phyloP scores from a whole-genome alignment of 2,329 filamentous ascomycete genomes.

The Fusarium burgessii region DNA sequence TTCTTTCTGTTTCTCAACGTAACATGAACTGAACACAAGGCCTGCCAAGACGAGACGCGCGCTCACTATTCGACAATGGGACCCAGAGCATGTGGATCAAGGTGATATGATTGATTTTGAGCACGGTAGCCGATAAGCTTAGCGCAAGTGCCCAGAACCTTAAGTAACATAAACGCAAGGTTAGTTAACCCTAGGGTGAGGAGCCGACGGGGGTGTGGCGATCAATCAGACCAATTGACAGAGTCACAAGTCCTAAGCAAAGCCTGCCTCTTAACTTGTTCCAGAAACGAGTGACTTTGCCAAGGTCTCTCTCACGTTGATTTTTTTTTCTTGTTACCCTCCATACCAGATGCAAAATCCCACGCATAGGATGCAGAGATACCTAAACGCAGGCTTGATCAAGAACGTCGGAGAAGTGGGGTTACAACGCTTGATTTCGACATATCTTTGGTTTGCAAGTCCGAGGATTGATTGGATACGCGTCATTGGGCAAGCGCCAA shows the following conservation, averaged over 20 bases:
- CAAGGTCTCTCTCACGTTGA: slow-evolving; percentile 6
- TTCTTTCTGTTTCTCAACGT: slow-evolving; percentile 11
- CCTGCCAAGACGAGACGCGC: slow-evolving; percentile 17
- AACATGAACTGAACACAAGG: slow-evolving; percentile 8
- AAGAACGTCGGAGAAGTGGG: slow-evolving; percentile 11
- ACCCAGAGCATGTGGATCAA: slow-evolving; percentile 7
- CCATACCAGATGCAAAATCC: slow-evolving; percentile 5
- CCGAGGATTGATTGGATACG: slow-evolving; percentile 29
- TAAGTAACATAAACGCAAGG: slow-evolving; percentile 41
- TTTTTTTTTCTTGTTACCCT: slow-evolving; percentile 5
- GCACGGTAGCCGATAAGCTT: slow-evolving; percentile 42
- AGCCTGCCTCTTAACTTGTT: slow-evolving; percentile 33
- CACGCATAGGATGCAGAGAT: slow-evolving; percentile 14
- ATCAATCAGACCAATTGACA: slow-evolving; percentile 24
- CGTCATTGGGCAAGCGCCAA: slow-evolving; percentile 41
- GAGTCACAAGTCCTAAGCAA: slow-evolving; percentile 12
- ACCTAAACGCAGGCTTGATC: slow-evolving; percentile 9
- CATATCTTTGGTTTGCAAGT: slow-evolving; percentile 11
- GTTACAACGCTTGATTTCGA: slow-evolving; percentile 8
- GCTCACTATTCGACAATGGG: slow-evolving; percentile 28
- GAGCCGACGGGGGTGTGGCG: slow-evolving; percentile 7
- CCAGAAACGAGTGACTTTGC: slow-evolving; percentile 22
- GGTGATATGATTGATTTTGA: slow-evolving; percentile 16
- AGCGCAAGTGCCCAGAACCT: slow-evolving; percentile 40
- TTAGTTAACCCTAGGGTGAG: slow-evolving; percentile 20